Evolutionary conservation across 176 grass and related monocot species (phyloP).

Genomic region (Phoenix dactylifera): DNA sequence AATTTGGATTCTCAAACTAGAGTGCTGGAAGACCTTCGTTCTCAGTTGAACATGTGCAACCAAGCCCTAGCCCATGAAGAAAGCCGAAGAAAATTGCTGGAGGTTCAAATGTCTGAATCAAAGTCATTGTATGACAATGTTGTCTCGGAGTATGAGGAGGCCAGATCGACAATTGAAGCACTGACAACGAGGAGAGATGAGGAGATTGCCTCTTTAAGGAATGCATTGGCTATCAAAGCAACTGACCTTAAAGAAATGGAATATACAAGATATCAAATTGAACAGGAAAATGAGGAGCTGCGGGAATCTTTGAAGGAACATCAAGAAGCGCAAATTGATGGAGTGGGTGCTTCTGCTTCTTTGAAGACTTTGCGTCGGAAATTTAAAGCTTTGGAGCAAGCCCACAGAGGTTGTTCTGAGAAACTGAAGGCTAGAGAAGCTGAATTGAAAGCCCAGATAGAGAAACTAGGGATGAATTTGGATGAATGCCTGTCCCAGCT

Average conservation of each 20-base stretch:
- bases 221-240: slow-evolving; percentile 50
- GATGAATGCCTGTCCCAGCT: slow-evolving; percentile 33
- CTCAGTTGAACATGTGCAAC: slow-evolving; percentile 59
- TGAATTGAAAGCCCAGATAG: slow-evolving; percentile 40
- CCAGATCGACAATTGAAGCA: slow-evolving; percentile 44
- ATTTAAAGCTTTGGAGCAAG: slow-evolving; percentile 50
- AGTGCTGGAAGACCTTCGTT: slow-evolving; percentile 37
- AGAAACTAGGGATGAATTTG: slow-evolving; percentile 51
- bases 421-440: slow-evolving; percentile 48
- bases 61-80: slow-evolving; percentile 69
- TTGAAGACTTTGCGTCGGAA: slow-evolving; percentile 50
- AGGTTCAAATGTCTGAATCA: slow-evolving; percentile 55
- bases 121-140: slow-evolving; percentile 36
- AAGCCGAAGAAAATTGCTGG: slow-evolving; percentile 55
- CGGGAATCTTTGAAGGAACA: slow-evolving; percentile 47
- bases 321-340: slow-evolving; percentile 52
- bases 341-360: slow-evolving; percentile 24
- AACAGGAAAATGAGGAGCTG: slow-evolving; percentile 61
- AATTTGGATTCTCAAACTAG: slow-evolving; percentile 51
- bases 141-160: slow-evolving; percentile 52
- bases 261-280: slow-evolving; percentile 40
- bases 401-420: slow-evolving; percentile 47
- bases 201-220: slow-evolving; percentile 70
- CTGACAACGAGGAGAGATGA: slow-evolving; percentile 44
- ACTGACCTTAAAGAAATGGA: slow-evolving; percentile 62